Evolutionary conservation across 371 early-diverging fungal genomes (phyloP), one percentile per base, ranked within the genome.

Genomic region (Rhizomucor pusillus): DNA sequence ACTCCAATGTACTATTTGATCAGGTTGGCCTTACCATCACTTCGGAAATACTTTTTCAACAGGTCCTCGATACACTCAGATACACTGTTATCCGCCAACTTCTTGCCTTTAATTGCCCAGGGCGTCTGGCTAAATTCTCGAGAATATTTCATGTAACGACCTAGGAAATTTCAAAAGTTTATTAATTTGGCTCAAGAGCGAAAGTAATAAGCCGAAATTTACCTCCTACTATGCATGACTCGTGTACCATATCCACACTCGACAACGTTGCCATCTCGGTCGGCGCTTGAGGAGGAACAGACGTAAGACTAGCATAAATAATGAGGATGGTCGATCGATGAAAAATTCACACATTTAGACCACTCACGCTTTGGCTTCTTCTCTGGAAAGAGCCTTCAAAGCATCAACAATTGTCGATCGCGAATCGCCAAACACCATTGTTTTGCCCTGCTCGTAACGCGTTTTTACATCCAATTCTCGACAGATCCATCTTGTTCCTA

Each of bases 51-150:
- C 9, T 62, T 61, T 56, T 77, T 70, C 41, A 93, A 56, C 3
- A 80, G 63, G 24, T 78, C 79, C 3, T 82, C 87, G 33, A 91
- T 80, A 43, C 87, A 78, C 47, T 94, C 97, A 1, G 93, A 88
- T 0, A 97, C 94, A 1, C 89, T 89, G 36, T 82, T 69, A 47
- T 88, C 88, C 10, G 90, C 77, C 46, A 94, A 57, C 11, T 87
- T 75, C 24, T 80, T 72, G 19, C 89, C 90, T 5, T 81, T 80
- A 13, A 94, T 77, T 6, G 73, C 56, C 88, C 94, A 94, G 0
- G 94, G 95, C 11, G 97, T 90, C 67, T 97, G 93, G 61, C 90
- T 90, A 61, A 93, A 85, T 56, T 84, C 81, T 25, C 99, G 77
- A 13, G 84, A 75, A 43, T 85, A 80, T 71, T 98, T 98, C 43